Evolutionary conservation across 495 filamentous ascomycete species (phyloP), one percentile per base, ranked within the genome.

Genomic region (Penicillium fimorum): DNA sequence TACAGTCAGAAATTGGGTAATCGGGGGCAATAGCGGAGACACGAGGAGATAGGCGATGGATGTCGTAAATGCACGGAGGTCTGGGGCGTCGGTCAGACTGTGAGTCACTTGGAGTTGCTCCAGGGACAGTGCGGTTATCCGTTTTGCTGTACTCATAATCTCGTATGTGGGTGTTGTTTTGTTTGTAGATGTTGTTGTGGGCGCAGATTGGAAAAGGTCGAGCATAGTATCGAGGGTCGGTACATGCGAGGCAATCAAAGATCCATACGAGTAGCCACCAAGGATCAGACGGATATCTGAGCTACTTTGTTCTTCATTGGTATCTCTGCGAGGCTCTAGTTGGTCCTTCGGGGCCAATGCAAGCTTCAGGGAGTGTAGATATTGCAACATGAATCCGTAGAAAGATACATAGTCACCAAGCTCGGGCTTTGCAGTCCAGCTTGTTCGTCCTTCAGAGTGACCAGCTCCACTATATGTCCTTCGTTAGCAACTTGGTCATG

Each of bases 251-350:
- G 89, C 83, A 41, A 97, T 83, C 56, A 96, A 76, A 5, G 91
- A 87, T 35, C 94, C 94, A 65, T 96, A 97, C 0, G 93, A 97
- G 69, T 97, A 97, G 40, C 94, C 94, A 2, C 81, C 88, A 5
- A 95, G 66, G 2, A 96, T 65, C 5, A 92, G 52, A 29, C 62
- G 59, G 42, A 70, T 47, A 7, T 45, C 20, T 24, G 53, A 42
- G 12, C 33, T 24, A 37, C 4, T 13, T 22, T 20, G 15, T 11
- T 5, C 37, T 49, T 47, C 33, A 9, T 10, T 11, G 9, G 29
- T 47, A 20, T 15, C 8, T 41, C 27, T 25, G 20, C 11, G 13
- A 22, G 38, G 27, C 15, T 45, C 32, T 38, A 12, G 8, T 20
- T 47, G 52, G 6, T 45, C 18, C 3, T 20, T 53, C 27, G 30